phyloP scores from a whole-genome alignment of 768 basidiomycete genomes.

The Pleurotus tuoliensis region DNA sequence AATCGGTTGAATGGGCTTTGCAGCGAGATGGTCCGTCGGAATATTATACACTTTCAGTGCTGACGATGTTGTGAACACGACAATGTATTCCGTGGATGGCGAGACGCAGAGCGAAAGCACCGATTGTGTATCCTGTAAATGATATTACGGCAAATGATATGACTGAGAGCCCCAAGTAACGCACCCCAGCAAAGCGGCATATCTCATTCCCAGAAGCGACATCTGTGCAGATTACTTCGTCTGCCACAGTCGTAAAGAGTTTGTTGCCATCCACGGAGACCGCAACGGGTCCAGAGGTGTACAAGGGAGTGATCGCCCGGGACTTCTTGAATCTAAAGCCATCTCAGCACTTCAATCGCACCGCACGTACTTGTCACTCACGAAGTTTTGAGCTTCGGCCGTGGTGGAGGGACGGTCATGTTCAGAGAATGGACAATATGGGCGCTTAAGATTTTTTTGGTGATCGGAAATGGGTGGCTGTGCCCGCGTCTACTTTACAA shows the following conservation, averaged over 20 bases:
- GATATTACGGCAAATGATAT: background rate
- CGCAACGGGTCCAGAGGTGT: slow-evolving; percentile 86
- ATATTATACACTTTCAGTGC: slow-evolving; percentile 83
- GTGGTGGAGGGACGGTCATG: slow-evolving; percentile 32
- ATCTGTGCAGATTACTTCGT: slow-evolving; percentile 82
- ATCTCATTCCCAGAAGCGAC: slow-evolving; percentile 69
- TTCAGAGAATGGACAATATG: background rate
- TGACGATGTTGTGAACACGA: slow-evolving; percentile 78
- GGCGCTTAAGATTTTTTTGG: background rate
- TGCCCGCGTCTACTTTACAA: background rate
- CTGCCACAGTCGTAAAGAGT: slow-evolving; percentile 84
- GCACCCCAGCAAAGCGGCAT: slow-evolving; percentile 79
- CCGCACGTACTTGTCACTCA: slow-evolving; percentile 26
- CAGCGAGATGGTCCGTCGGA: slow-evolving; percentile 40
- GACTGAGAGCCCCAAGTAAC: slow-evolving; percentile 25
- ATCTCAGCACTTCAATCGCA: slow-evolving; percentile 6
- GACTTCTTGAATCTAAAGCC: slow-evolving; percentile 71
- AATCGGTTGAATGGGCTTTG: slow-evolving; percentile 57
- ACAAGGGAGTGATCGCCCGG: slow-evolving; percentile 71
- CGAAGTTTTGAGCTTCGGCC: slow-evolving; percentile 60
- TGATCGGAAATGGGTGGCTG: background rate
- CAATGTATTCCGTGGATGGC: slow-evolving; percentile 66
- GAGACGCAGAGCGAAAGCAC: slow-evolving; percentile 84
- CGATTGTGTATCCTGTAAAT: slow-evolving; percentile 70
- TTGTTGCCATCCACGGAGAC: slow-evolving; percentile 73